Base-by-base conservation (phyloP, 305 asterid genomes). In the Plantago coronopus region DNA sequence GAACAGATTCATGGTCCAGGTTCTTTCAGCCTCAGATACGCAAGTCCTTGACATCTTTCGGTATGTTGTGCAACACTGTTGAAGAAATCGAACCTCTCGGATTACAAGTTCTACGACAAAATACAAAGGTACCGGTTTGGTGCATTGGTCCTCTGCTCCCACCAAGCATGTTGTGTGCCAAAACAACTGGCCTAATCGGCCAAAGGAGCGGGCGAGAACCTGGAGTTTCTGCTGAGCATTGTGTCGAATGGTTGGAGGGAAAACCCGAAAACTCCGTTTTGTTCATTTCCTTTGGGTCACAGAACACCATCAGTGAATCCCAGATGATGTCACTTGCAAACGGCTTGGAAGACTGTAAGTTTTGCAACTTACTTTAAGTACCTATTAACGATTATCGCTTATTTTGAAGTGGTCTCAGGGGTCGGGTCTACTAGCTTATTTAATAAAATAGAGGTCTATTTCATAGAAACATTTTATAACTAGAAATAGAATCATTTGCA, bases 241-340 rank as follows among this genome's bases (percentile, higher is more conserved):
- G 96, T 68, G 63, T 79, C 14, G 66, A 71, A 13, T 91, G 98
- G 96, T 72, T 88, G 54, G 89, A 83, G 15, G 29, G 31, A 3
- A 84, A 78, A 21, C 11, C 74, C 0, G 71, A 72, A 4, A 57
- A 57, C 2, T 84, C 98, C 0, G 91, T 88, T 37, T 76, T 91
- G 3, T 86, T 77, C 83, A 76, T 89, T 7, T 89, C 89, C 1
- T 89, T 93, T 79, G 98, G 98, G 18, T 91, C 98, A 6, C 95
- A 91, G 45, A 88, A 88, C 87, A 83, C 85, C 4, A 80, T 84
- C 6, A 80, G 89, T 54, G 64, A 74, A 2, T 42, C 84, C 7
- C 98, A 88, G 53, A 86, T 86, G 95, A 88, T 80, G 95, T 83
- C 83, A 15, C 58, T 91, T 20, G 96, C 95, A 6, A 14, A 37